A percentile compares a stretch with the other conserved stretches of the same genome.
Conservation (phyloP, 2,329 filamentous ascomycete genomes). For the Xylaria sp. region DNA sequence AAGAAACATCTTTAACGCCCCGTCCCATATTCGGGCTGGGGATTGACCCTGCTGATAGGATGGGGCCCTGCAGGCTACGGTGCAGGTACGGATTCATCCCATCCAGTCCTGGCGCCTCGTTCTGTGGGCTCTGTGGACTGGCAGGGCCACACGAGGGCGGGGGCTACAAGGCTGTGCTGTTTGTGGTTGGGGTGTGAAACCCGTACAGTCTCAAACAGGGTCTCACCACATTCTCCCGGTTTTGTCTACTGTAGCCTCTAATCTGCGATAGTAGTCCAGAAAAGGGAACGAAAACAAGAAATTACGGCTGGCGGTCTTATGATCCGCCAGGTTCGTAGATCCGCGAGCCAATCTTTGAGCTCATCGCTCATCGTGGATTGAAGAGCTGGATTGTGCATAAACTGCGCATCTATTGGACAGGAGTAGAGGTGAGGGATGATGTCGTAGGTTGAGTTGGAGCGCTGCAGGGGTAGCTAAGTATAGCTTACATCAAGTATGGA, state of each 20-base stretch:
- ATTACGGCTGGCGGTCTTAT: background rate
- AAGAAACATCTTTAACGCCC: conserved; percentile 27
- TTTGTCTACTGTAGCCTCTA: conserved; percentile 10
- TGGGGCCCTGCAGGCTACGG: background rate
- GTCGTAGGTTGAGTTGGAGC: too few relatives aligned
- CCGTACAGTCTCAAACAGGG: conserved; percentile 29
- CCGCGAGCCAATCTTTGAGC: background rate
- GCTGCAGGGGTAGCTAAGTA: background rate
- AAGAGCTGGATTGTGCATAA: background rate
- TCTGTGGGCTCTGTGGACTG: background rate
- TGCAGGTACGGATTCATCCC: conserved; percentile 12
- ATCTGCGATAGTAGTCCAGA: background rate
- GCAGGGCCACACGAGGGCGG: conserved; percentile 8
- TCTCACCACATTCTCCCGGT: conserved; percentile 31
- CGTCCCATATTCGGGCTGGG: conserved; percentile 5
- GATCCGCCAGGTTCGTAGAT: conserved; percentile 19
- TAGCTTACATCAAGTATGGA: background rate
- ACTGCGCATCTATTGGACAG: background rate
- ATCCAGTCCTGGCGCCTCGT: conserved; percentile 13
- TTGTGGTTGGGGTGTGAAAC: conserved; percentile 27
- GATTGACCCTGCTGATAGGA: background rate
- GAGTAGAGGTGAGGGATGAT: background rate
- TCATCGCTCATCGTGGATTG: background rate
- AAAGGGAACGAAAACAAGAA: background rate
- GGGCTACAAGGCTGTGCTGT: conserved; percentile 56